Percentiles rank a stretch among this genome's conserved stretches.
Evolutionary conservation across 306 rosid genomes (phyloP).

Genomic region (Lagenaria siceraria): DNA sequence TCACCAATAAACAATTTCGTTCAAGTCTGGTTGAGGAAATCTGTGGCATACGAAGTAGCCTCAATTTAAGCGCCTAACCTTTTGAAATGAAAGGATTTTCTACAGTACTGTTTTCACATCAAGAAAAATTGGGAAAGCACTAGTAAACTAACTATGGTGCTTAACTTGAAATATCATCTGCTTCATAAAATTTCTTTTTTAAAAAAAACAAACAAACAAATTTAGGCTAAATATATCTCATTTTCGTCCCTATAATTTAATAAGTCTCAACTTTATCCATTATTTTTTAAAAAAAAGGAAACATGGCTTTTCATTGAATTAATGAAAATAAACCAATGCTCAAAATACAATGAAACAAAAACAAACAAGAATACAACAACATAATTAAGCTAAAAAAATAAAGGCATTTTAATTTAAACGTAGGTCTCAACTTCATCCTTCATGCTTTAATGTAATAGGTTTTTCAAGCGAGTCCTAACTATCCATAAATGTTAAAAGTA

Average conservation of each 20-base stretch:
- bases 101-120: neutral
- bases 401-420: too few species aligned
- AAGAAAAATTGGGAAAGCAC: neutral
- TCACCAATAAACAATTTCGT: neutral
- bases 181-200: neutral
- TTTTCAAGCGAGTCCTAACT: neutral
- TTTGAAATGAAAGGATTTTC: neutral
- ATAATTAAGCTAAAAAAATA: too few species aligned
- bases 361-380: too few species aligned
- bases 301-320: too few species aligned
- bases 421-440: neutral
- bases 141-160: neutral
- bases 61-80: neutral
- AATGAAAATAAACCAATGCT: too few species aligned
- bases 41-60: neutral
- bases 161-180: neutral
- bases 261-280: too few species aligned
- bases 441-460: neutral
- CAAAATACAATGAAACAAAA: too few species aligned
- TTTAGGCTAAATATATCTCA: neutral
- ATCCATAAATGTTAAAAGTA: neutral
- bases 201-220: neutral
- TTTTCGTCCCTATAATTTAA: too few species aligned
- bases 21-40: neutral
- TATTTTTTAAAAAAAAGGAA: too few species aligned